These are phyloP conservation scores for Amanita molliuscula DNA, from an alignment of 768 basidiomycete genomes.

Conservation along the genomic window DNA sequence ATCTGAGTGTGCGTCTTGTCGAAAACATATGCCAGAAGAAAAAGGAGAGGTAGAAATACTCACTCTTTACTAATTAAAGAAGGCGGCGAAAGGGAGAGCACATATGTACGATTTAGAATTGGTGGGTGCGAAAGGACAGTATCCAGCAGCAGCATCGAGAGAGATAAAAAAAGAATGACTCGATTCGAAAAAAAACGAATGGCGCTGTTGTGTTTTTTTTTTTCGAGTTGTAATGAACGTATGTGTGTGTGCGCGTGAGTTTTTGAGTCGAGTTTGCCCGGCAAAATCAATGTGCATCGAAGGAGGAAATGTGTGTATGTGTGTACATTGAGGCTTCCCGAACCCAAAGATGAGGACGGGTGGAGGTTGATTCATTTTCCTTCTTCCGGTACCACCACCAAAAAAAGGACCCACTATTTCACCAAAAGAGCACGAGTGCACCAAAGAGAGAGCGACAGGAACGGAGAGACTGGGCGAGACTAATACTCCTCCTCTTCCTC, in stretches of 20 bases:
- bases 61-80: too few relatives aligned
- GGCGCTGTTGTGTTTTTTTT: background rate
- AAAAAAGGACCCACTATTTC: background rate
- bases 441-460: background rate
- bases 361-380: background rate
- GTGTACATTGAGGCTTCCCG: background rate
- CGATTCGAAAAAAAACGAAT: background rate
- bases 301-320: too few relatives aligned
- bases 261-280: background rate
- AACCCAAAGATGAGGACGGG: background rate
- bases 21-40: too few relatives aligned
- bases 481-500: slow-evolving; percentile 59
- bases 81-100: background rate
- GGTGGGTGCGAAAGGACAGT: background rate
- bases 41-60: too few relatives aligned
- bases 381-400: background rate
- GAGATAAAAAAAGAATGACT: background rate
- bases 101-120: background rate
- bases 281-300: background rate
- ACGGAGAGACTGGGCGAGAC: background rate
- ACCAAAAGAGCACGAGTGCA: background rate
- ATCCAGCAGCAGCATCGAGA: slow-evolving; percentile 1
- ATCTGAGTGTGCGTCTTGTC: too few relatives aligned
- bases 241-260: background rate
- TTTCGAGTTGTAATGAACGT: background rate